Conservation (phyloP, 2,329 filamentous ascomycete genomes). For the Penicillium hordei region DNA sequence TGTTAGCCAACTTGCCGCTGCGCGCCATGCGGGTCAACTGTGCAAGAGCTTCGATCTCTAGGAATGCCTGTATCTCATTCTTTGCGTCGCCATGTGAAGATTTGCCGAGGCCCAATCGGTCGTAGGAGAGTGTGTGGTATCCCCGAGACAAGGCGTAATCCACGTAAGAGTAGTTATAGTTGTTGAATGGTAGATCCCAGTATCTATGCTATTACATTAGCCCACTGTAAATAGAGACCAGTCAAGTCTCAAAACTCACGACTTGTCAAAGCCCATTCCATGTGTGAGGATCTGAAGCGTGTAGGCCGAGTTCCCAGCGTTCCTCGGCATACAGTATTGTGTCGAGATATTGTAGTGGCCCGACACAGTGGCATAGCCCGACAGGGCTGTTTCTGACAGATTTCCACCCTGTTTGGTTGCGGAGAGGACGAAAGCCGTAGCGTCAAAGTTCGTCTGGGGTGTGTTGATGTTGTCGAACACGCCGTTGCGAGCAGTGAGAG, state of each 20-base stretch:
- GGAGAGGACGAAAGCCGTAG: constrained; percentile 12
- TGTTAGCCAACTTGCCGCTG: constrained; percentile 34
- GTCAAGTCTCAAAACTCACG: constrained; percentile 6
- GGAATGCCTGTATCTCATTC: constrained; percentile 39
- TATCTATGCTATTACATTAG: constrained; percentile 25
- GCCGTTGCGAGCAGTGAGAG: constrained; percentile 12
- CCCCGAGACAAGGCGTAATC: constrained; percentile 37
- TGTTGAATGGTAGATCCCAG: constrained; percentile 34
- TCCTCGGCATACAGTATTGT: constrained; percentile 17
- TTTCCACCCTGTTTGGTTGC: constrained; percentile 17
- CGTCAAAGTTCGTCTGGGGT: constrained; percentile 20
- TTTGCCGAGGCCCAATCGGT: constrained; percentile 40
- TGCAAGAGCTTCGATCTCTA: constrained; percentile 42
- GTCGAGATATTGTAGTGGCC: constrained; percentile 18
- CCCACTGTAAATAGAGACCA: background rate
- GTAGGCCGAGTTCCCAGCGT: background rate
- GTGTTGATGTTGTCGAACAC: constrained; percentile 13
- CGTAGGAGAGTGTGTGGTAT: constrained; percentile 44
- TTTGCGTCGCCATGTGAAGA: constrained; percentile 43
- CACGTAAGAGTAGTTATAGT: constrained; percentile 40
- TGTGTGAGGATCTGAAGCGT: constrained; percentile 43
- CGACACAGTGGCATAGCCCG: constrained; percentile 17
- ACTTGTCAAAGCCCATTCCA: constrained; percentile 38
- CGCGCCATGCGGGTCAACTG: constrained; percentile 40
- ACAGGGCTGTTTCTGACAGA: constrained; percentile 14